These are phyloP conservation scores for Nothophaeocryptopus gaeumannii DNA, from an alignment of 2,329 filamentous ascomycete genomes.

Conservation along the genomic window DNA sequence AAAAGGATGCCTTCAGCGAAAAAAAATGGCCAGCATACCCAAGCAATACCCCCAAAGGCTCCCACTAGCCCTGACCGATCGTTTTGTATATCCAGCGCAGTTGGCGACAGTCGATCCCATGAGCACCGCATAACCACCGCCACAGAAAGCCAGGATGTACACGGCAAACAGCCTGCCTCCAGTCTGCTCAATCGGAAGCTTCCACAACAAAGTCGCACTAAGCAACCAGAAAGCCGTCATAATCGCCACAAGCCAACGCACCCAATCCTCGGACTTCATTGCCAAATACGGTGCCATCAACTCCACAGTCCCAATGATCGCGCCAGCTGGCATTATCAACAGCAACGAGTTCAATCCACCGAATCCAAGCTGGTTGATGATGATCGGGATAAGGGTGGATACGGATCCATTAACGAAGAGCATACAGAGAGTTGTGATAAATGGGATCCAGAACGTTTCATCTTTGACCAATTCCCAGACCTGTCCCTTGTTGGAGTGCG, in stretches of 20 bases:
- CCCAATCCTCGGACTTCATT: slow-evolving; percentile 36
- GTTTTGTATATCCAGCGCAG: slow-evolving; percentile 54
- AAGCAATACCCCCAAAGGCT: slow-evolving; percentile 54
- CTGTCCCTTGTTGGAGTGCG: slow-evolving; percentile 46
- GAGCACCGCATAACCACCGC: slow-evolving; percentile 50
- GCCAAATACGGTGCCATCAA: slow-evolving; percentile 43
- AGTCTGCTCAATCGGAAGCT: slow-evolving; percentile 41
- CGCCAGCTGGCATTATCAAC: slow-evolving; percentile 43
- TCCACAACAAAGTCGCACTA: slow-evolving; percentile 44
- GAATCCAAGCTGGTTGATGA: slow-evolving; percentile 48
- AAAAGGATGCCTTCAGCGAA: not conserved
- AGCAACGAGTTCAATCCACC: slow-evolving; percentile 45
- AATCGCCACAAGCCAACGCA: slow-evolving; percentile 41
- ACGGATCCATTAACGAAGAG: slow-evolving; percentile 48
- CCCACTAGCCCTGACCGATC: slow-evolving; percentile 48
- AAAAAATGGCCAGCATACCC: slow-evolving; percentile 31
- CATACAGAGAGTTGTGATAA: slow-evolving; percentile 40
- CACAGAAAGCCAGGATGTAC: slow-evolving; percentile 48
- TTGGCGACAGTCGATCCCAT: slow-evolving; percentile 53
- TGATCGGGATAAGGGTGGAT: slow-evolving; percentile 47
- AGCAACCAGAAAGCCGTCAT: slow-evolving; percentile 45
- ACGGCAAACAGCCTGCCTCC: slow-evolving; percentile 50
- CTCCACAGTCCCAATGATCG: slow-evolving; percentile 39
- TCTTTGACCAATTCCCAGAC: slow-evolving; percentile 37
- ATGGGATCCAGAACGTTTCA: slow-evolving; percentile 42